phyloP scores from a whole-genome alignment of 495 filamentous ascomycete genomes.

The Friedmanniomyces simplex region DNA sequence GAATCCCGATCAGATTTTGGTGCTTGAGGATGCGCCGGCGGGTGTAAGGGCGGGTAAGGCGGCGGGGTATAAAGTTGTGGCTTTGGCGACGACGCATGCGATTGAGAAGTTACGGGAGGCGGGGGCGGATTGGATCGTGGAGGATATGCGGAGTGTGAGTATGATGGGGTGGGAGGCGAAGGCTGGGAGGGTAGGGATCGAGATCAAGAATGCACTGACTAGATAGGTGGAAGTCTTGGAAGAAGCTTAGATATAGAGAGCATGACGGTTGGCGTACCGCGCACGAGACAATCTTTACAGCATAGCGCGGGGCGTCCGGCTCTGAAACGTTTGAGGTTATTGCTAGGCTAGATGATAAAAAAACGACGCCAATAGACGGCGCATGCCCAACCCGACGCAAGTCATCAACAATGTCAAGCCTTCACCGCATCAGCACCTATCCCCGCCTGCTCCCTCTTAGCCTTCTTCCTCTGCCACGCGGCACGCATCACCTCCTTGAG shows the following conservation, averaged over 20 bases:
- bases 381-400: too few species aligned
- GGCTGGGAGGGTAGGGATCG: conserved; percentile 25
- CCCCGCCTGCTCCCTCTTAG: background rate
- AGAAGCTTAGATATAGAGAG: too few species aligned
- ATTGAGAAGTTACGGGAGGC: conserved; percentile 58
- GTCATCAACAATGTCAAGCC: too few species aligned
- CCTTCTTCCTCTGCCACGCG: conserved; percentile 26
- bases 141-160: conserved; percentile 61
- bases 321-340: too few species aligned
- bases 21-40: conserved; percentile 90
- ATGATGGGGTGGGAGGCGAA: conserved; percentile 28
- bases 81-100: conserved; percentile 76
- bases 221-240: too few species aligned
- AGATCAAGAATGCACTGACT: conserved; percentile 33
- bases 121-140: conserved; percentile 79
- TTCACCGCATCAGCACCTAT: conserved; percentile 3
- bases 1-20: conserved; percentile 45
- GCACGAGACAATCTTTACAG: too few species aligned
- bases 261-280: too few species aligned
- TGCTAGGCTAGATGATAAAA: too few species aligned
- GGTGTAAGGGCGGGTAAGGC: conserved; percentile 81
- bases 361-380: too few species aligned
- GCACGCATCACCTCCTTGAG: conserved; percentile 24
- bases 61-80: conserved; percentile 80
- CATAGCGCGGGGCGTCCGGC: too few species aligned